These are phyloP conservation scores for Dendrocalamus sinicus DNA, from an alignment of 176 grass and related monocot genomes.

Conservation along the genomic window DNA sequence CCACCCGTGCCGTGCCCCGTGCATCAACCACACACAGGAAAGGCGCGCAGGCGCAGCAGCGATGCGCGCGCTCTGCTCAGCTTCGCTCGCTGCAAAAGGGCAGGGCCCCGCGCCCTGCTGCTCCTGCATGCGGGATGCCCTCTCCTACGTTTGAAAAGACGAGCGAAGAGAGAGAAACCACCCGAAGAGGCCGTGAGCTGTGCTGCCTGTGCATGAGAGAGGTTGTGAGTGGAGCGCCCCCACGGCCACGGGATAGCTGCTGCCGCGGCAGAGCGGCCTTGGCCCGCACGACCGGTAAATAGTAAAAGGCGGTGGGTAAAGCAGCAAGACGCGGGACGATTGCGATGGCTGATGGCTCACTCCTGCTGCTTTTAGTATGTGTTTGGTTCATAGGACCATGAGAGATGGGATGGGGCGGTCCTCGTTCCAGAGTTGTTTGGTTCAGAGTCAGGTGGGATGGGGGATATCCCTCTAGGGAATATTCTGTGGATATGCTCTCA, in stretches of 20 bases:
- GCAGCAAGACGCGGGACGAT: not conserved
- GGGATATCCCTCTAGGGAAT: too few relatives aligned
- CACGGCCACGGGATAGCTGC: conserved; percentile 53
- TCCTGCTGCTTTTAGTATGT: too few relatives aligned
- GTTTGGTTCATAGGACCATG: too few relatives aligned
- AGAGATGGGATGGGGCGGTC: too few relatives aligned
- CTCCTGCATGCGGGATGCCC: not conserved
- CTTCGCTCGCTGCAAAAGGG: conserved; percentile 13
- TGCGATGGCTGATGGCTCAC: not conserved
- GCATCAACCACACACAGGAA: conserved; percentile 21
- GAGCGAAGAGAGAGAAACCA: conserved; percentile 18
- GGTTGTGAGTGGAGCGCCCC: not conserved
- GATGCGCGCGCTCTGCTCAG: not conserved
- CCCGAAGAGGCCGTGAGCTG: conserved; percentile 23
- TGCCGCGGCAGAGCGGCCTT: conserved; percentile 26
- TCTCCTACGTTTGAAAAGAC: conserved; percentile 16
- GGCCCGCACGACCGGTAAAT: conserved; percentile 17
- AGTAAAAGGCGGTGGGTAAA: conserved; percentile 18
- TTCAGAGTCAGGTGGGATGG: too few relatives aligned
- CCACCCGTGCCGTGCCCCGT: conserved; percentile 8
- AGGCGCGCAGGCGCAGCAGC: too few relatives aligned
- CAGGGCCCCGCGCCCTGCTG: not conserved
- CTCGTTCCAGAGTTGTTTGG: too few relatives aligned
- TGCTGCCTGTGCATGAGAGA: not conserved
- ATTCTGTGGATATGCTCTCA: too few relatives aligned